Evolutionary conservation across 768 basidiomycete genomes (phyloP).

Genomic region (Cystoderma amianthinum): DNA sequence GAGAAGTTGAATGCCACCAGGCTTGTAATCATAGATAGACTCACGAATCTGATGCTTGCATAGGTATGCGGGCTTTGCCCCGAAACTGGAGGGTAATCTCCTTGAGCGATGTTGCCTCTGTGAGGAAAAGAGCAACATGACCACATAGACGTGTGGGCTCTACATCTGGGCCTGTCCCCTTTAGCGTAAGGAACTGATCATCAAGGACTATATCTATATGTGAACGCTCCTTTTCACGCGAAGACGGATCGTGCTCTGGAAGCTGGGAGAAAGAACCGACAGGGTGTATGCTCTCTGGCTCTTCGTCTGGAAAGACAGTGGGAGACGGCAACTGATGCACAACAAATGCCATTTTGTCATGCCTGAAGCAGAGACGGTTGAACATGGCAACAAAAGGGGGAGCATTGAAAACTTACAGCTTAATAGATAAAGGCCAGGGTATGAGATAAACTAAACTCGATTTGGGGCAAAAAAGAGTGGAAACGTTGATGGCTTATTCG

Average conservation of each 20-base stretch:
- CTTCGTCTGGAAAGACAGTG: background rate
- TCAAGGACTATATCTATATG: constrained; percentile 74
- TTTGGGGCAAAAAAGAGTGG: too few species aligned
- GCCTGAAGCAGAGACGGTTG: background rate
- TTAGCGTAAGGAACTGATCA: constrained; percentile 60
- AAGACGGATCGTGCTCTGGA: constrained; percentile 25
- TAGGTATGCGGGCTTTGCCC: constrained; percentile 74
- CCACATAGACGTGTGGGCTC: constrained; percentile 81
- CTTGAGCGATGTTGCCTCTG: constrained; percentile 77
- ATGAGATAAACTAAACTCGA: too few species aligned
- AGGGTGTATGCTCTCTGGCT: constrained; percentile 1
- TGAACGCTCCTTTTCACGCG: constrained; percentile 36
- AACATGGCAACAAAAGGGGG: background rate
- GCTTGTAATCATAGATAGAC: too few species aligned
- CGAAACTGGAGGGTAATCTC: constrained; percentile 80
- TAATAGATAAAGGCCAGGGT: too few species aligned
- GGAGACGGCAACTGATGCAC: background rate
- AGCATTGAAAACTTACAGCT: too few species aligned
- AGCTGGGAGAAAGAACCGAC: constrained; percentile 4
- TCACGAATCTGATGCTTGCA: constrained; percentile 50
- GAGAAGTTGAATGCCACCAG: too few species aligned
- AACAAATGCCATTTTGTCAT: constrained; percentile 1
- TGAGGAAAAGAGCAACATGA: constrained; percentile 70
- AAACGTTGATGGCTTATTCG: too few species aligned
- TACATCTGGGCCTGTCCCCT: constrained; percentile 77